Conservation (phyloP, 208 protist species). For the Naegleria fowleri region DNA sequence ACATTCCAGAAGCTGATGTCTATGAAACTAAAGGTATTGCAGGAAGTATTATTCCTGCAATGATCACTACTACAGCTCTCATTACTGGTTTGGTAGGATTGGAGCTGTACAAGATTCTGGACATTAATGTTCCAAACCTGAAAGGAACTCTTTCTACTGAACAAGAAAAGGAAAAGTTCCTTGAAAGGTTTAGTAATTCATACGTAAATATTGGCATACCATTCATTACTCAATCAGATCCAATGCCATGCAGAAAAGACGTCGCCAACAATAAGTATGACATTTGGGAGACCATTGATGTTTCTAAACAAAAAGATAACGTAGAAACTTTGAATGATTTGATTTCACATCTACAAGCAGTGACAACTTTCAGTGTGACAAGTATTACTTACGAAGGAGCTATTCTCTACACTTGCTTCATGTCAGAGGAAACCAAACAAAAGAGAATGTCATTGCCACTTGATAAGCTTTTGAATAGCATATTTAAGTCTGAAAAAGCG, state of each 20-base stretch:
- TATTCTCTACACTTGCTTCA: neutral
- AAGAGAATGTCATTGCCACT: no score
- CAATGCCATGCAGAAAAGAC: constrained; percentile 30
- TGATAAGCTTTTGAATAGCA: neutral
- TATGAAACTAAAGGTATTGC: constrained; percentile 54
- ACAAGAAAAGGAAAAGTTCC: constrained; percentile 31
- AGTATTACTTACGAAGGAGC: neutral
- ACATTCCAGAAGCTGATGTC: constrained; percentile 7
- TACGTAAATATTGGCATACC: constrained; percentile 77
- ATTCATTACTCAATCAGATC: constrained; percentile 70
- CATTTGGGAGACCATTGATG: constrained; percentile 10
- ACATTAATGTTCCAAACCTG: neutral
- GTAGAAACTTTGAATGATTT: neutral
- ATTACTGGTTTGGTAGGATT: constrained; percentile 47
- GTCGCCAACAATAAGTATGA: neutral
- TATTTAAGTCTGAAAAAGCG: neutral
- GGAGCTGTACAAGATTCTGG: constrained; percentile 49
- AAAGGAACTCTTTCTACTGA: neutral
- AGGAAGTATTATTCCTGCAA: constrained; percentile 49
- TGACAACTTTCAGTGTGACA: neutral
- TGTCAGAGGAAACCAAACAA: neutral
- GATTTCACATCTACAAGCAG: neutral
- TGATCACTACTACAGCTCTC: constrained; percentile 57
- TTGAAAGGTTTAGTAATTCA: constrained; percentile 54
- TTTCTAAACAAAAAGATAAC: neutral